Conservation (phyloP, 768 basidiomycete genomes). For the Rhodotorula graminis region DNA sequence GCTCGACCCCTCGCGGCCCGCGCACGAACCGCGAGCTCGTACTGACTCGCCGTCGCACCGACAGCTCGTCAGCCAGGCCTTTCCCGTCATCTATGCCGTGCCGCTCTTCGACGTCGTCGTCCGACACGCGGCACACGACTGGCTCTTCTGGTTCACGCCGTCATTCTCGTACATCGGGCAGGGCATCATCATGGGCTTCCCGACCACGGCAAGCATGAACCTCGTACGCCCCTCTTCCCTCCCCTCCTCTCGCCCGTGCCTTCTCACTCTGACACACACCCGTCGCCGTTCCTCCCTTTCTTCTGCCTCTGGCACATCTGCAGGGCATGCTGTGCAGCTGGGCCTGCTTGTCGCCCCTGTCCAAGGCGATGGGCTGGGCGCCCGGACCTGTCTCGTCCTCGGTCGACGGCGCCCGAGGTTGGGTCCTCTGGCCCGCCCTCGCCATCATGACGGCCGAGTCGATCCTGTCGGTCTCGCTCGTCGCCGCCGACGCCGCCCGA, state of each 20-base stretch:
- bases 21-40: no score
- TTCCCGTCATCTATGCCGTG: conserved; percentile 79
- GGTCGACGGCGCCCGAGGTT: conserved; percentile 77
- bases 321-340: conserved; percentile 96
- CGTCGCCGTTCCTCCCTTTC: not conserved
- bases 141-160: conserved; percentile 92
- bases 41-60: not conserved
- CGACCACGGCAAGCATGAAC: conserved; percentile 89
- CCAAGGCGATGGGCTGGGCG: conserved; percentile 80
- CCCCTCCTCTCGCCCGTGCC: not conserved
- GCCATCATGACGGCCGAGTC: conserved; percentile 95
- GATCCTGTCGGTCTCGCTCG: conserved; percentile 75
- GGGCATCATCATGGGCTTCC: conserved; percentile 97
- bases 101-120: conserved; percentile 68
- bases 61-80: conserved; percentile 80
- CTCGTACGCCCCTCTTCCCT: conserved; percentile 55
- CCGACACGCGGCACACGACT: conserved; percentile 70
- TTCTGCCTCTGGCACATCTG: no score
- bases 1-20: no score
- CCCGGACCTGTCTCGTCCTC: conserved; percentile 86
- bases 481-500: conserved; percentile 49
- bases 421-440: conserved; percentile 94
- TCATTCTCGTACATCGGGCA: conserved; percentile 71
- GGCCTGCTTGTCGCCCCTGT: conserved; percentile 84
- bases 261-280: no score